Base-by-base conservation (phyloP, 495 filamentous ascomycete genomes). In the Geoglossum glabrum region DNA sequence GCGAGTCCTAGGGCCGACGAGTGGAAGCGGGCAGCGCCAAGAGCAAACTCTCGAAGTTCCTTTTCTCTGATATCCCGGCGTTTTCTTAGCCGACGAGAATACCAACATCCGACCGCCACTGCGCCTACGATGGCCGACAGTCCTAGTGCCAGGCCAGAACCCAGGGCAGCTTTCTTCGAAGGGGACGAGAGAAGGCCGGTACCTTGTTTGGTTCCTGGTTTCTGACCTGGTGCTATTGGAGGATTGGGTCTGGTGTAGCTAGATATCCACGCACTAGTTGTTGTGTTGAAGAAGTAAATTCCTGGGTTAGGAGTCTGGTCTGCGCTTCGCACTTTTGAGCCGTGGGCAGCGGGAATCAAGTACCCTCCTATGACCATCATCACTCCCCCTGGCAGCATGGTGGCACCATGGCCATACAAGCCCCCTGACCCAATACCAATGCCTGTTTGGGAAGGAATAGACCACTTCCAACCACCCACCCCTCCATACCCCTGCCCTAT, bases 331-430 rank as follows among this genome's bases (percentile, higher is more conserved):
- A 67, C 69, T 67, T 71, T 76, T 5, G 64, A 68, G 8, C 33
- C 25, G 21, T 26, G 3, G 13, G 19, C 33, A 15, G 30, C 33
- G 1, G 78, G 68, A 57, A 95, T 93, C 10, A 64, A 71, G 60
- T 85, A 88, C 1, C 90, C 90, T 17, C 90, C 90, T 47, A 82
- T 76, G 28, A 94, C 71, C 84, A 96, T 86, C 85, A 97, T 87
- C 0, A 95, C 77, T 60, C 83, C 85, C 1, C 89, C 90, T 21
- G 86, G 83, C 17, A 97, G 76, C 74, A 95, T 78, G 5, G 73
- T 77, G 4, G 87, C 86, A 1, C 84, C 90, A 67, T 97, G 90
- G 3, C 90, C 90, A 64, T 85, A 93, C 3, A 93, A 70, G 0
- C 87, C 88, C 7, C 76, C 77, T 54, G 73, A 68, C 1, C 67